Base-by-base conservation (phyloP, 768 basidiomycete genomes). In the Amanita molliuscula region DNA sequence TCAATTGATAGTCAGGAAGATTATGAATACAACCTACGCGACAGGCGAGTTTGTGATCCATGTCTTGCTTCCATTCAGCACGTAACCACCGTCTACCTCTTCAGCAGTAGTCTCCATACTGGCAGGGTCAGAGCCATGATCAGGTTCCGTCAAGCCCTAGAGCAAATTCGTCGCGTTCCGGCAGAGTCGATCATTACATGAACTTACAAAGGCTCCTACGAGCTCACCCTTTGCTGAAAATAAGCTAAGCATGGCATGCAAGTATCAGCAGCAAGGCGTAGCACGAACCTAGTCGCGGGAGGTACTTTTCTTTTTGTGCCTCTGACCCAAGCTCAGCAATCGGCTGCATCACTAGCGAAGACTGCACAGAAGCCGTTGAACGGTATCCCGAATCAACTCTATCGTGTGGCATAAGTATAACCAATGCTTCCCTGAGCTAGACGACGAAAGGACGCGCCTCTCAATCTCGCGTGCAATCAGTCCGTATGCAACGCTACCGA, bases 341-440 rank as follows among this genome's bases (percentile, higher is more conserved):
- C 7, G 84, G 93, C 60, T 95, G 90, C 94, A 99, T 99, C 10
- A 95, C 91, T 23, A 99, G 78, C 16, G 91, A 94, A 0, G 88
- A 91, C 64, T 98, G 95, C 3, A 98, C 95, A 15, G 93, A 96
- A 54, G 92, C 82, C 3, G 84, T 94, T 4, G 90, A 94, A 21
- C 95, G 87, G 61, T 96, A 98, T 0, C 95, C 95, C 2, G 94
- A 97, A 62, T 99, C 95, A 34, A 98, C 82, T 54, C 94, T 92
- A 57, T 0, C 46, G 16, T 33, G 46, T 29, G 13, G 46, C 28
- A 55, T 48, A 23, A 50, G n/a, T 26, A 28, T 23, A 36, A 8
- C 20, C n/a, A 25, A 44, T 15, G 6, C 9, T 16, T 29, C 15
- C 16, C 23, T 5, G 29, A 50, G 25, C 47, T n/a, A 35, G 16